A percentile compares a stretch with the other conserved stretches of the same genome.
Evolutionary conservation across 164 flowering plant species (phyloP).

Genomic region (Sextonia rubra): DNA sequence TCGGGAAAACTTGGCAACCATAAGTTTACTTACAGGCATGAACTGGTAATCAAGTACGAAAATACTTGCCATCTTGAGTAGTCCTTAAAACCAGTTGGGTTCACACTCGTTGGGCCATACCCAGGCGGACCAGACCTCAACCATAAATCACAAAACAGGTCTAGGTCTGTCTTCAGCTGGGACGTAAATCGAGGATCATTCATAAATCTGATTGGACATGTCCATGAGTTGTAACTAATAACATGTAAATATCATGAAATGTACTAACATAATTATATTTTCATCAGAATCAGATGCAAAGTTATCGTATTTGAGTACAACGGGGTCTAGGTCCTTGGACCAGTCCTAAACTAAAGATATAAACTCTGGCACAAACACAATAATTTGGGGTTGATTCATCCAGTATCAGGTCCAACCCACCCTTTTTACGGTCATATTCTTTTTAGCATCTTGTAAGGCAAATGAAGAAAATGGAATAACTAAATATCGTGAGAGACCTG

Average conservation of each 20-base stretch:
- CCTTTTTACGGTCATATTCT: neutral
- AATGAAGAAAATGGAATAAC: neutral
- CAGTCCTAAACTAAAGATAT: neutral
- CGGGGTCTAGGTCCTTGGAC: neutral
- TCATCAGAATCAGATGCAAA: neutral
- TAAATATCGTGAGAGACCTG: slow-evolving; percentile 50
- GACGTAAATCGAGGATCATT: neutral
- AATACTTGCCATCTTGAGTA: too few species aligned
- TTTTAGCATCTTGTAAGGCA: neutral
- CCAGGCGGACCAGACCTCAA: too few species aligned
- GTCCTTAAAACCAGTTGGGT: too few species aligned
- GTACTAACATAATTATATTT: too few species aligned
- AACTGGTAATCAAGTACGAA: neutral
- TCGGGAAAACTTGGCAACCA: neutral
- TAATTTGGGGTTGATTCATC: too few species aligned
- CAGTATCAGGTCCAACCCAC: neutral
- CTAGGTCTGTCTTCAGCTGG: neutral
- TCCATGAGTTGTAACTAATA: neutral
- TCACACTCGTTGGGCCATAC: too few species aligned
- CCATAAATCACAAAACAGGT: neutral
- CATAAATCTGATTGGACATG: neutral
- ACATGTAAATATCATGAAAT: neutral
- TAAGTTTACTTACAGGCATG: neutral
- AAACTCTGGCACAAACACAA: neutral
- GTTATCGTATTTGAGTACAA: neutral